phyloP scores from a whole-genome alignment of 257 asterid species.

The Cruciata laevipes region DNA sequence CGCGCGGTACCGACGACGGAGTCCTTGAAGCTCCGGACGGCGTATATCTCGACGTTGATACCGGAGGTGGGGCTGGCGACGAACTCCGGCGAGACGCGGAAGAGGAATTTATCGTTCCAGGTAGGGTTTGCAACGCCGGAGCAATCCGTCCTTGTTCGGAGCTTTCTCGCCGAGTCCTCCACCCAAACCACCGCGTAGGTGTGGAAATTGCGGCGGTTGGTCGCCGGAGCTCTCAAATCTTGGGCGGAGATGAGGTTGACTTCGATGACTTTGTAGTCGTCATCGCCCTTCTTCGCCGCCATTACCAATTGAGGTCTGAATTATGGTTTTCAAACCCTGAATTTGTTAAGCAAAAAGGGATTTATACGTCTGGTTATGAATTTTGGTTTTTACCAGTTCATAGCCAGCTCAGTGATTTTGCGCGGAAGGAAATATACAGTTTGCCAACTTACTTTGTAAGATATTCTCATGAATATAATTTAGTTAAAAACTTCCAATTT shows the following conservation, averaged over 20 bases:
- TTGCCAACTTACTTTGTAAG: not conserved
- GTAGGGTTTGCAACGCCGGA: not conserved
- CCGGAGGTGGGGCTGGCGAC: not conserved
- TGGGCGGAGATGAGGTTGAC: constrained; percentile 1
- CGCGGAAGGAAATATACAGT: not conserved
- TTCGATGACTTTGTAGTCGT: not conserved
- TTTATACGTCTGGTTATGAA: no score
- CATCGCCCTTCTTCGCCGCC: not conserved
- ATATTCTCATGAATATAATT: not conserved
- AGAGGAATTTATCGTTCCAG: constrained; percentile 7
- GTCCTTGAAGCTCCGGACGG: not conserved
- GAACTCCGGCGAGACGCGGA: not conserved
- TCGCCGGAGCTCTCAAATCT: not conserved
- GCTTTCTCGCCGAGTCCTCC: not conserved
- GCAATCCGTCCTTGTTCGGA: not conserved
- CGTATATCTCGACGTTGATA: not conserved
- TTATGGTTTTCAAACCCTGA: not conserved
- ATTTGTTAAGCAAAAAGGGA: not conserved
- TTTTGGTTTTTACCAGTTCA: not conserved
- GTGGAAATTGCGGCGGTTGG: not conserved
- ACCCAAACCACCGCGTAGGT: constrained; percentile 4
- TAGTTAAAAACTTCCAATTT: no score
- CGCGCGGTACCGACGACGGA: not conserved
- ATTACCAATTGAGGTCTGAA: not conserved
- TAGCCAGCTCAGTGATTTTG: not conserved